These are phyloP conservation scores for Sclerotinia glacialis DNA, from an alignment of 2,329 filamentous ascomycete species.

Conservation along the genomic window DNA sequence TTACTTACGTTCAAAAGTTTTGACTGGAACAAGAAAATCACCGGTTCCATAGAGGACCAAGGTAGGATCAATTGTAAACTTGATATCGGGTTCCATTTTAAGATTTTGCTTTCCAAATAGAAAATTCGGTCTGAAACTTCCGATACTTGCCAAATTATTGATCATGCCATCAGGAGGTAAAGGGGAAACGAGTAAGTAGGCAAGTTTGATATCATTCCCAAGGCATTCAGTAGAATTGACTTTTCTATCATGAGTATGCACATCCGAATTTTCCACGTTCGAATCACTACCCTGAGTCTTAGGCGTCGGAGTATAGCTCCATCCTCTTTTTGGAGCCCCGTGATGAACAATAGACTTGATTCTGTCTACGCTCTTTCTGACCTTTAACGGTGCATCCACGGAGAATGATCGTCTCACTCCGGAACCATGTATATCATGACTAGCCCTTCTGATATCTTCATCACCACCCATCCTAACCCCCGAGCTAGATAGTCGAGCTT, in stretches of 20 bases:
- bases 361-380: constrained; percentile 44
- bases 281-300: not conserved
- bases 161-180: constrained; percentile 52
- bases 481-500: constrained; percentile 28
- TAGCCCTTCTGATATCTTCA: constrained; percentile 40
- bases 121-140: constrained; percentile 27
- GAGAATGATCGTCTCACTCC: constrained; percentile 32
- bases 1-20: constrained; percentile 51
- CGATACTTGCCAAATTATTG: constrained; percentile 59
- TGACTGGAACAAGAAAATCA: constrained; percentile 69
- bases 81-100: constrained; percentile 45
- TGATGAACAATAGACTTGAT: constrained; percentile 37
- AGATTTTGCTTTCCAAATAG: constrained; percentile 32
- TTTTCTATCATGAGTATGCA: not conserved
- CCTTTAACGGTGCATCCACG: constrained; percentile 38
- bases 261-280: not conserved
- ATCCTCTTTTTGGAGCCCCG: constrained; percentile 21
- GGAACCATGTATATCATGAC: constrained; percentile 38
- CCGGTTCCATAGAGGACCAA: constrained; percentile 71
- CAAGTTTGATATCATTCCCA: constrained; percentile 41
- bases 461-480: constrained; percentile 38
- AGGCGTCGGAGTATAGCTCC: not conserved
- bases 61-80: constrained; percentile 58
- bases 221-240: constrained; percentile 11
- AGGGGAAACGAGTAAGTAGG: constrained; percentile 67